Percentiles rank a stretch among this genome's conserved stretches.
phyloP scores from a whole-genome alignment of 345 rosid species.

The Abelmoschus esculentus region DNA sequence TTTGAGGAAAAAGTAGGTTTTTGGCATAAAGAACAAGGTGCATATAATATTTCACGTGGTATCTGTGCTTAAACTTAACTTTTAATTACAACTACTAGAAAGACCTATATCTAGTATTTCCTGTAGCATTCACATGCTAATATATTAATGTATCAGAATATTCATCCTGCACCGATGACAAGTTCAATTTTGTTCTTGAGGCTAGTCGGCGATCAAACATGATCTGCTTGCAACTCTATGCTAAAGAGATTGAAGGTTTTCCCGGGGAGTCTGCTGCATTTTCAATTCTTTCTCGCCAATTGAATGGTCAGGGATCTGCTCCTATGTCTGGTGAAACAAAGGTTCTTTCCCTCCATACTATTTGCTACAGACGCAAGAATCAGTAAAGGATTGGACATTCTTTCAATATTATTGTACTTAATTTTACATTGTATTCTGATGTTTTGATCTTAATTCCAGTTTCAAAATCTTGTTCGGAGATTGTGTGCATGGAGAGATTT shows the following conservation, averaged over 20 bases:
- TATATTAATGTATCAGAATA: slow-evolving; percentile 49
- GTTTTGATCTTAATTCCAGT: slow-evolving; percentile 22
- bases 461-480: slow-evolving; percentile 72
- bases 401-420: not conserved
- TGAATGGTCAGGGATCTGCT: slow-evolving; percentile 43
- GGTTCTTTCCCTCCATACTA: slow-evolving; percentile 28
- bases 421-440: slow-evolving; percentile 2
- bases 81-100: not conserved
- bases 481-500: slow-evolving; percentile 91
- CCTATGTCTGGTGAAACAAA: slow-evolving; percentile 40
- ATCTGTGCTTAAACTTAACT: not conserved
- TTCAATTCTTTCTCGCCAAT: slow-evolving; percentile 60
- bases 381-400: not conserved
- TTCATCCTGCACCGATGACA: slow-evolving; percentile 55
- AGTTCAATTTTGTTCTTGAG: slow-evolving; percentile 67
- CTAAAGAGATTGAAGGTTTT: slow-evolving; percentile 65
- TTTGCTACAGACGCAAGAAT: not conserved
- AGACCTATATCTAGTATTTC: slow-evolving; percentile 2
- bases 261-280: slow-evolving; percentile 82
- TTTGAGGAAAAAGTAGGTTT: not conserved
- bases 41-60: not conserved
- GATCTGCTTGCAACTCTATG: slow-evolving; percentile 67
- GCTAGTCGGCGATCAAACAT: slow-evolving; percentile 82
- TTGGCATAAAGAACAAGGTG: not conserved
- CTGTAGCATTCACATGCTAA: slow-evolving; percentile 33